Percentiles rank a stretch among this genome's conserved stretches.
phyloP scores from a whole-genome alignment of 78 protist genomes.

The Speleostelium caveatum region DNA sequence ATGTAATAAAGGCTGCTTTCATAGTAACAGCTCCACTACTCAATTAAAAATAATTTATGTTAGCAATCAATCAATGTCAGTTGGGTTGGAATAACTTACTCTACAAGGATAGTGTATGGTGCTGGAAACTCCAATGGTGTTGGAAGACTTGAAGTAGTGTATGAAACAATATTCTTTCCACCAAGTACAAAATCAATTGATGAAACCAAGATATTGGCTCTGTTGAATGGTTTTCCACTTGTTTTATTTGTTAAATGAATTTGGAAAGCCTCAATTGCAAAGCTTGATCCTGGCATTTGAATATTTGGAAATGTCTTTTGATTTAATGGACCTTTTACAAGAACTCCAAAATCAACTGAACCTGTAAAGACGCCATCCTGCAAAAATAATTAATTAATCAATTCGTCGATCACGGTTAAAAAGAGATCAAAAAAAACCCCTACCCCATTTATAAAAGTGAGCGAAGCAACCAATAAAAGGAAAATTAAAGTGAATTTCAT shows the following conservation, averaged over 20 bases:
- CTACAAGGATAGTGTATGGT: conserved; percentile 31
- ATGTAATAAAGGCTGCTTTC: conserved; percentile 12
- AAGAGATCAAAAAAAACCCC: too few species aligned
- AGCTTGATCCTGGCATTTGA: conserved; percentile 16
- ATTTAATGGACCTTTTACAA: neutral
- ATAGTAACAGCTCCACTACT: conserved; percentile 33
- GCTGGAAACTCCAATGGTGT: conserved; percentile 54
- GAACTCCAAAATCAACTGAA: conserved; percentile 6
- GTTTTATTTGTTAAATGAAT: conserved; percentile 19
- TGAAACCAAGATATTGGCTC: neutral
- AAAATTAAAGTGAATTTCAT: too few species aligned
- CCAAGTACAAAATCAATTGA: conserved; percentile 13
- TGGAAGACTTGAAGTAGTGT: conserved; percentile 40
- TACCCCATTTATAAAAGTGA: too few species aligned
- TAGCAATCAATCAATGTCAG: neutral
- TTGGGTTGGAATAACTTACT: conserved; percentile 11
- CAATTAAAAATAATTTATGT: too few species aligned
- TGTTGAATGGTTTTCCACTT: conserved; percentile 3
- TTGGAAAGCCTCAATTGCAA: conserved; percentile 51
- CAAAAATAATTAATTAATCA: neutral
- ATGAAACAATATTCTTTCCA: conserved; percentile 55
- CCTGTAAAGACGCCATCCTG: conserved; percentile 17
- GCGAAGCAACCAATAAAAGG: too few species aligned
- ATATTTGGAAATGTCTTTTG: neutral
- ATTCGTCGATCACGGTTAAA: too few species aligned